Base-by-base conservation (phyloP, 768 basidiomycete species). In the Megacollybia marginata region DNA sequence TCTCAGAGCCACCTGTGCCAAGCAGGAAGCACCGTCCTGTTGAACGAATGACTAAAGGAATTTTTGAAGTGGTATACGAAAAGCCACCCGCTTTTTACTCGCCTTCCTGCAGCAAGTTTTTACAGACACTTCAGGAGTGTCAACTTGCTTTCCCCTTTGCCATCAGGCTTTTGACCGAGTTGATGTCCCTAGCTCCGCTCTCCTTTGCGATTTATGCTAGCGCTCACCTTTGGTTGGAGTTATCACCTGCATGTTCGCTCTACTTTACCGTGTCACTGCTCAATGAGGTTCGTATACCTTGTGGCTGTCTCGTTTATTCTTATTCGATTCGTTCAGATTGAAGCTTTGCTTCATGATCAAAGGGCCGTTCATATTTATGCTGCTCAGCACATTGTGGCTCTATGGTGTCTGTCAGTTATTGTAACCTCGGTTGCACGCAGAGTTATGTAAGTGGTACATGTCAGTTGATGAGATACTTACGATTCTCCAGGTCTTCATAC, bases 71-170 rank as follows among this genome's bases (percentile, higher is more conserved):
- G 28, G 44, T 10, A n/a, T 44, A 44, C 28, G 44, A 44, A 10
- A 44, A 44, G 9, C 44, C 44, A 13, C 38, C 44, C 28, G 13
- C 53, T 53, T 18, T 35, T 40, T 6, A 59, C 53, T 52, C 47
- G 7, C 3, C 58, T 54, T n/a, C 64, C 60, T 4, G 62, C 65
- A 18, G 44, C 13, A 19, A 16, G 44, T 16, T 13, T 28, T 11
- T 23, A 44, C 2, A 28, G 6, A 6, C 23, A 28, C 23, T 28
- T 28, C 23, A 28, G 6, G 23, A 28, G 23, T 28, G 44, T 13
- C 44, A 11, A 19, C 44, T 44, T 23, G 2, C 23, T 28, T 28
- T 44, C 44, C 5, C 15, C 2, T 44, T 13, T 40, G 15, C 44
- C 15, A 5, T 13, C 23, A 16, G 44, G 5, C 44, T 44, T 5